Base-by-base conservation (phyloP, 1,284 basidiomycete genomes). In the Peniophora sp. region DNA sequence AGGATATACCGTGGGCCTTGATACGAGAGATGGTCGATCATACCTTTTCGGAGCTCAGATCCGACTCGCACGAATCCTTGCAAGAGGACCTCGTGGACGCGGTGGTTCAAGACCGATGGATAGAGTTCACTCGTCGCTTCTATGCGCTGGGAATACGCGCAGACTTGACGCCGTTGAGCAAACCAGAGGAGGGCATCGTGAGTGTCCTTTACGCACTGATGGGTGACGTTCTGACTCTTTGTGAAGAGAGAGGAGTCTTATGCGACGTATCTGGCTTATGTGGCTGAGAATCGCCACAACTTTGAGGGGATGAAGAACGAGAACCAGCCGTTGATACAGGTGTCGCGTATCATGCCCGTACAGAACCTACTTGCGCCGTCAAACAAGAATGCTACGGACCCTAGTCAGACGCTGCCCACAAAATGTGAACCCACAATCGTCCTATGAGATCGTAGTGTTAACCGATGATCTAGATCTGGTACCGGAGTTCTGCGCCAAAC, bases 71-170 rank as follows among this genome's bases (percentile, higher is more conserved):
- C 11, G 68, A 73, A 52, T 64, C 66, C 2, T 60, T 79, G n/a
- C 64, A 67, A 15, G 58, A 66, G 20, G 75, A 74, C 51, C 62
- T 82, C 9, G 60, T 72, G 50, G 84, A 88, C 56, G 78, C 81
- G 22, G 68, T 91, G 20, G 68, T 92, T 32, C 83, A 87, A 62
- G 88, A 90, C 60, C 72, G 86, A 51, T 75, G 73, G 67, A 75
- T 79, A n/a, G 88, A 91, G 62, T 88, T 84, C 59, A 89, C 86
- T 2, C 71, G 83, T 55, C 72, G 83, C 50, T 86, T 82, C 62
- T 75, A 75, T 57, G 75, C 76, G 24, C 62, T 78, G 24, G 67
- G 62, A 47, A 60, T 89, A 35, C 71, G 88, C 50, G 65, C 62
- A 22, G 88, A 92, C 63, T 60, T 91, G 59, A 83, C 72, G 3